These are phyloP conservation scores for Citrullus mucosospermus DNA, from an alignment of 306 rosid genomes.

Conservation along the genomic window DNA sequence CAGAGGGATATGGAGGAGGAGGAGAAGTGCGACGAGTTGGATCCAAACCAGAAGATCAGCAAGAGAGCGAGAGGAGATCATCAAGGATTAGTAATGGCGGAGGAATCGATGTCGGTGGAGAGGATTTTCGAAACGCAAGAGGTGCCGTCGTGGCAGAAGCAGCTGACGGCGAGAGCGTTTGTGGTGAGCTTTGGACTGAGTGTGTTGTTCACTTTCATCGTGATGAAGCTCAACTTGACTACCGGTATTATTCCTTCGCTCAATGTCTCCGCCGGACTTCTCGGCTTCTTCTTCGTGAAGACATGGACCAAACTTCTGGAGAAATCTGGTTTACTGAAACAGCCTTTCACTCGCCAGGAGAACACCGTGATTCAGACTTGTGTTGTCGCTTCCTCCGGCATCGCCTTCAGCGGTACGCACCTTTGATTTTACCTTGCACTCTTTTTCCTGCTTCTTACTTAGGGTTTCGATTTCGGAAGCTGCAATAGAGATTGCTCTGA, in stretches of 20 bases:
- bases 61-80: background rate
- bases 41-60: slow-evolving; percentile 1
- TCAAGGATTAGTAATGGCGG: background rate
- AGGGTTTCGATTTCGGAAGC: background rate
- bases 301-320: slow-evolving; percentile 9
- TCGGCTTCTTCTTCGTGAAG: slow-evolving; percentile 16
- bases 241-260: slow-evolving; percentile 9
- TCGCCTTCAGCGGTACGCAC: slow-evolving; percentile 11
- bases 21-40: background rate
- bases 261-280: slow-evolving; percentile 11
- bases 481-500: background rate
- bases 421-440: background rate
- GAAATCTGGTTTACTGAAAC: background rate
- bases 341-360: slow-evolving; percentile 12
- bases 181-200: slow-evolving; percentile 5
- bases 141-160: slow-evolving; percentile 7
- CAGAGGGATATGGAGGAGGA: background rate
- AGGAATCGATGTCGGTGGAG: slow-evolving; percentile 1
- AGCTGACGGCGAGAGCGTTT: slow-evolving; percentile 10
- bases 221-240: slow-evolving; percentile 11
- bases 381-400: slow-evolving; percentile 14
- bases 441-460: background rate
- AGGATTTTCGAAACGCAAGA: background rate
- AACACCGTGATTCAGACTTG: slow-evolving; percentile 17
- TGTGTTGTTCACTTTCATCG: slow-evolving; percentile 11